phyloP scores from a whole-genome alignment of 306 rosid genomes.

The Lupinus albus region DNA sequence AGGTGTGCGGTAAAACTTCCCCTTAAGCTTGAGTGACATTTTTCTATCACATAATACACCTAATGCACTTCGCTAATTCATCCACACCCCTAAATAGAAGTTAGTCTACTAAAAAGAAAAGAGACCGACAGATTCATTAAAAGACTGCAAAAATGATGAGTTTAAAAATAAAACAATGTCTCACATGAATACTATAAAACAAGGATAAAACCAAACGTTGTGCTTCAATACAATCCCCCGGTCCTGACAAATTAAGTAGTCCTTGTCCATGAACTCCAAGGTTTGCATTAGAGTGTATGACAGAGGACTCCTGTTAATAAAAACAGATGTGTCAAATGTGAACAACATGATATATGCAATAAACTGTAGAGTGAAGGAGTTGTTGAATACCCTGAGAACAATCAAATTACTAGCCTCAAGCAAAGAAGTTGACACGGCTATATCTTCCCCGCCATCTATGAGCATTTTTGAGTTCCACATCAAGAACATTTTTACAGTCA shows the following conservation, averaged over 20 bases:
- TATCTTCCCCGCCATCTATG: conserved; percentile 89
- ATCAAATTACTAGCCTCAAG: conserved; percentile 96
- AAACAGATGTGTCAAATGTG: conserved; percentile 37
- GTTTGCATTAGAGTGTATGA: conserved; percentile 98
- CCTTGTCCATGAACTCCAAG: conserved; percentile 99
- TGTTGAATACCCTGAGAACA: conserved; percentile 80
- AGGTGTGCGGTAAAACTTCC: no score
- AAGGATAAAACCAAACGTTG: conserved; percentile 92
- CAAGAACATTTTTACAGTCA: conserved; percentile 98
- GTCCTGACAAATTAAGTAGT: conserved; percentile 88
- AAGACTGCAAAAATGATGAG: conserved; percentile 16
- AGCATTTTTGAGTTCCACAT: conserved; percentile 98
- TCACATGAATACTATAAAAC: conserved; percentile 90
- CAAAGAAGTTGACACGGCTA: conserved; percentile 76
- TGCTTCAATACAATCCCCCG: conserved; percentile 94
- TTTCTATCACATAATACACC: no score
- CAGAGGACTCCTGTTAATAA: conserved; percentile 77
- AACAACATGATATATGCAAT: conserved; percentile 38
- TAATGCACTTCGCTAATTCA: no score
- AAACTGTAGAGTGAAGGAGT: conserved; percentile 36
- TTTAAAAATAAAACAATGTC: conserved; percentile 38
- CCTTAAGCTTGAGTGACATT: no score
- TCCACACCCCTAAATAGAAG: background rate
- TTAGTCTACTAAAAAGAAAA: conserved; percentile 18
- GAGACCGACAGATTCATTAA: conserved; percentile 22